Base-by-base conservation (phyloP, 805 yeast species). In the Nakazawaea siamensis region DNA sequence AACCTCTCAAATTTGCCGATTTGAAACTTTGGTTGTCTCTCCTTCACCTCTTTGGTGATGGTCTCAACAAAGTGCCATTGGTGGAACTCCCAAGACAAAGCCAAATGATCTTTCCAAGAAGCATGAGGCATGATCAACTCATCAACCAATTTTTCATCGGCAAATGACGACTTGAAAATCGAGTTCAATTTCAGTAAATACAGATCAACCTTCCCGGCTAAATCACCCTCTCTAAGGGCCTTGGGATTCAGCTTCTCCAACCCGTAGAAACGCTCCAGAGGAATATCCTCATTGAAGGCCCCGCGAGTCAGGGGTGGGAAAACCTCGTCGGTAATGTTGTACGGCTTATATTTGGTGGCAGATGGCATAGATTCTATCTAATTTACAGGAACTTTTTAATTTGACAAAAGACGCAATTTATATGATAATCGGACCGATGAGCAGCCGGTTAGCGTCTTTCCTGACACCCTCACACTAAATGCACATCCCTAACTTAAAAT, bases 81-180 rank as follows among this genome's bases (percentile, higher is more conserved):
- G 24, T 55, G 56, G 27, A 57, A 41, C 30, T 61, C 64, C 49
- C 54, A 47, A 15, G 51, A 46, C 26, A 60, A 44, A 12, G 53
- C 41, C 24, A 58, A 44, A 39, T 60, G 64, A 37, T 62, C 68
- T 38, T 57, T 56, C 68, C 66, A 60, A 24, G 52, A 40, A 1
- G 53, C 46, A 35, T 57, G 59, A 5, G 50, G 46, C 24, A 48
- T 24, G 15, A 58, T 34, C 23, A 56, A 45, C 35, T 46, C 38
- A 31, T 48, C 54, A 17, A 17, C 13, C 33, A 56, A 34, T 7
- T 27, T 27, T 3, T 27, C 19, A 20, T 20, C 31, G 13, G 31
- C 8, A 15, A 19, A 26, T 11, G n/a, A 20, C 11, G 3, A 4
- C 19, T 34, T 13, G 15, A 29, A 16, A 7, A 29, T 12, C 8